These are phyloP conservation scores for Mycena metata DNA, from an alignment of 768 basidiomycete genomes.

Conservation along the genomic window DNA sequence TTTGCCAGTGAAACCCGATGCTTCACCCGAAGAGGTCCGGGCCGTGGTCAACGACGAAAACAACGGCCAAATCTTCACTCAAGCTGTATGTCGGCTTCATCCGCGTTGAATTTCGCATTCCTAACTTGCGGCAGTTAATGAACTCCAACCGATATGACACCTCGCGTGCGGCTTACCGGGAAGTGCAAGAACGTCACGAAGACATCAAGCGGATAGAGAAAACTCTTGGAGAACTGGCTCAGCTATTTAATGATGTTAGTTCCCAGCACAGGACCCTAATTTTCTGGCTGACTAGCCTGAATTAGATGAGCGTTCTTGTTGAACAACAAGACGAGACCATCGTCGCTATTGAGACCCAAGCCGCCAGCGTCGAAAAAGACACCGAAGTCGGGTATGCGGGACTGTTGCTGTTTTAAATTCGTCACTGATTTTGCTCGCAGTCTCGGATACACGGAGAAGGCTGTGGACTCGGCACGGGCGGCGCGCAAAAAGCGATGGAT, in stretches of 20 bases:
- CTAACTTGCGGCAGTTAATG: conserved; percentile 69
- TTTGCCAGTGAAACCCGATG: conserved; percentile 87
- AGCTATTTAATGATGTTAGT: conserved; percentile 94
- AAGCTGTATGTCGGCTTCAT: conserved; percentile 69
- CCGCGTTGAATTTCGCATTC: neutral
- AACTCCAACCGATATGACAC: conserved; percentile 93
- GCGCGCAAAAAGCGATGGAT: conserved; percentile 98
- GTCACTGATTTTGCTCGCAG: conserved; percentile 53
- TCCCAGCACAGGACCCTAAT: neutral
- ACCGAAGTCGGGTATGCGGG: conserved; percentile 82
- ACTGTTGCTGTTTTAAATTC: neutral
- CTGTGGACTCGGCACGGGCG: conserved; percentile 86
- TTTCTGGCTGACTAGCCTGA: conserved; percentile 5
- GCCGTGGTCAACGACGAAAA: conserved; percentile 89
- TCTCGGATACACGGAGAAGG: conserved; percentile 86
- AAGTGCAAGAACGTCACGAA: conserved; percentile 97
- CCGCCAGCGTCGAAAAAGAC: conserved; percentile 82
- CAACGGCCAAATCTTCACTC: conserved; percentile 90
- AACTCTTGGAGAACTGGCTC: conserved; percentile 93
- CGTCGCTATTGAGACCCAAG: conserved; percentile 84
- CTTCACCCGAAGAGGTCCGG: conserved; percentile 87
- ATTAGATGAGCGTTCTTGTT: conserved; percentile 92
- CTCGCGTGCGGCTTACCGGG: conserved; percentile 90
- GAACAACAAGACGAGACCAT: conserved; percentile 95
- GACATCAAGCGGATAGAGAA: conserved; percentile 96